Percentiles rank a stretch among this genome's conserved stretches.
Conservation (phyloP, 495 filamentous ascomycete genomes). For the Bacidia rubella region DNA sequence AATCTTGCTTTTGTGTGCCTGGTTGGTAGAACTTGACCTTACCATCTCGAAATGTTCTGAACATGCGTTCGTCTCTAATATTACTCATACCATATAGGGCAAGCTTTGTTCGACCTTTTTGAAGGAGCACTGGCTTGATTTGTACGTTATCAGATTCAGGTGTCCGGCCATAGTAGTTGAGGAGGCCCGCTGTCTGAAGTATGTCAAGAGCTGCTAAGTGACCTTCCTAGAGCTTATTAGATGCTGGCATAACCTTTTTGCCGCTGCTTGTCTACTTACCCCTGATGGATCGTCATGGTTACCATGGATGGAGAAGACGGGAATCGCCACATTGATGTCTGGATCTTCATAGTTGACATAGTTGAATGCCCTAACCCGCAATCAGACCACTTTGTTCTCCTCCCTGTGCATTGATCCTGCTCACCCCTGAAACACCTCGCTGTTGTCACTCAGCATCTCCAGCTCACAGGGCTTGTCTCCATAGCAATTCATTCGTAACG, state of each 20-base stretch:
- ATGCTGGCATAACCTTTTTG: background rate
- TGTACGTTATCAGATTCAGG: conserved; percentile 86
- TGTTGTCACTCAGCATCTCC: conserved; percentile 85
- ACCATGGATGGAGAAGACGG: conserved; percentile 95
- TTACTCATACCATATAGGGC: conserved; percentile 95
- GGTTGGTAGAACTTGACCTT: conserved; percentile 90
- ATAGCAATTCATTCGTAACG: conserved; percentile 80
- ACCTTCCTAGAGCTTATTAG: conserved; percentile 46
- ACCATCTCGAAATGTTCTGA: conserved; percentile 82
- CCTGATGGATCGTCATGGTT: conserved; percentile 98
- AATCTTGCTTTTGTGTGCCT: conserved; percentile 67
- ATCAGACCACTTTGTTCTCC: conserved; percentile 1
- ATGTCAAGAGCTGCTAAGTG: conserved; percentile 82
- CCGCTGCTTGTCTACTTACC: conserved; percentile 15
- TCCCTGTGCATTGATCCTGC: background rate
- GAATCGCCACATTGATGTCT: conserved; percentile 95
- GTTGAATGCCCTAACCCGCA: conserved; percentile 47
- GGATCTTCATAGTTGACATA: conserved; percentile 97
- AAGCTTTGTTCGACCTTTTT: conserved; percentile 88
- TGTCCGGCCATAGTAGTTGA: conserved; percentile 93
- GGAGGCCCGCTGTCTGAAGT: conserved; percentile 74
- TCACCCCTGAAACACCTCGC: conserved; percentile 65
- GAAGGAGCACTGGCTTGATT: conserved; percentile 79
- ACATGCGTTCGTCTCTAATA: conserved; percentile 86
- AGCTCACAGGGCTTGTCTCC: conserved; percentile 93